Conservation (phyloP, 371 early-diverging fungal species). For the Funneliformis caledonium region DNA sequence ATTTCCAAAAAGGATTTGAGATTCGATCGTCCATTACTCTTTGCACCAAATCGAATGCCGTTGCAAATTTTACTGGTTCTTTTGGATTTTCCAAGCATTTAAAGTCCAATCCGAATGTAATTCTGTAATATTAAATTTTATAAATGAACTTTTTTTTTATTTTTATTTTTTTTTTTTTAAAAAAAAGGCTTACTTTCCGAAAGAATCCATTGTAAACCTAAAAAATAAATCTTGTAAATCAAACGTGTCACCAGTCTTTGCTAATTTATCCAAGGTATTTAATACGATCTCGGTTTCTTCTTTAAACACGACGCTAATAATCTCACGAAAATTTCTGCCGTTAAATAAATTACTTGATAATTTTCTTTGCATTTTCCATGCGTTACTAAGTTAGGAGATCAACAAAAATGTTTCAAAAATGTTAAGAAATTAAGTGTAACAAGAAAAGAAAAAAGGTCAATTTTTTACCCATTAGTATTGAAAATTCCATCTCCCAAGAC, state of each 20-base stretch:
- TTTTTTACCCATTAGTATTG: background rate
- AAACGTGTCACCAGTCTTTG: conserved; percentile 43
- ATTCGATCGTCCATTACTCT: conserved; percentile 42
- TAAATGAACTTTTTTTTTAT: no score
- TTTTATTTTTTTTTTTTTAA: no score
- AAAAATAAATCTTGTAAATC: conserved; percentile 48
- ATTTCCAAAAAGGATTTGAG: conserved; percentile 47
- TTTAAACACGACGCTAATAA: conserved; percentile 56
- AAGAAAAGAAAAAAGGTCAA: no score
- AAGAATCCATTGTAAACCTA: conserved; percentile 58
- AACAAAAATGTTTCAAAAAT: no score
- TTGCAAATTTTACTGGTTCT: conserved; percentile 54
- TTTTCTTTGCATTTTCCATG: no score
- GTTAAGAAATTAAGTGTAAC: no score
- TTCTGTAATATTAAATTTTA: no score
- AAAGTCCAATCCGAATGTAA: conserved; percentile 55
- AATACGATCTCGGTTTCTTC: conserved; percentile 42
- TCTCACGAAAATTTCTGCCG: conserved; percentile 73
- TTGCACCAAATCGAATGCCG: conserved; percentile 60
- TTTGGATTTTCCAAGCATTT: conserved; percentile 44
- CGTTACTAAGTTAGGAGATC: no score
- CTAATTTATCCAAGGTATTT: conserved; percentile 48
- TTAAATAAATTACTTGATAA: conserved; percentile 72
- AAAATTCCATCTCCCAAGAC: conserved; percentile 61
- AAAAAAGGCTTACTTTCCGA: no score